Base-by-base conservation (phyloP, 2,329 filamentous ascomycete genomes). In the Emydomyces testavorans region DNA sequence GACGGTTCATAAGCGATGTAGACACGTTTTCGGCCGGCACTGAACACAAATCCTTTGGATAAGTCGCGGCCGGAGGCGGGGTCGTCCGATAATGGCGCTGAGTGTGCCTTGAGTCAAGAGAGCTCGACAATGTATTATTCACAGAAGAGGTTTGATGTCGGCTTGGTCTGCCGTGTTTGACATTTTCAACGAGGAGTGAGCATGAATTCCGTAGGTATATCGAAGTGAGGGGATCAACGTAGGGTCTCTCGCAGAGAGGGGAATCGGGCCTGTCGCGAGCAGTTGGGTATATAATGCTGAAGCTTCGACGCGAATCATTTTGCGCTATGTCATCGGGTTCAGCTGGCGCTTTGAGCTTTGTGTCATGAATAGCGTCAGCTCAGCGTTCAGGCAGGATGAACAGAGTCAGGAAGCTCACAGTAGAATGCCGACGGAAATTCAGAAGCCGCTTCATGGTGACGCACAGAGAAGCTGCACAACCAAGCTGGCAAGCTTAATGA, bases 161-260 rank as follows among this genome's bases (percentile, higher is more conserved):
- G 6, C 16, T 34, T 5, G 15, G 18, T 16, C 34, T 46, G 32
- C 32, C 6, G 24, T 34, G 28, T 21, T 45, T 45, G 34, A 44
- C 47, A n/a, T 32, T 45, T 13, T 44, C 29, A 32, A 44, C 47
- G 26, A 44, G 47, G 11, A 34, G 35, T 3, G 45, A 47, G 8
- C 43, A 50, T 35, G 51, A 36, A n/a, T 50, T 38, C 24, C 51
- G 48, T 6, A 53, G 45, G 23, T 34, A 43, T 1, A 49, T 35
- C 8, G 38, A 21, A 26, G 50, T 52, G n/a, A 47, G 36, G 15
- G 50, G 50, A 21, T 52, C 50, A 24, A 52, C 32, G 10, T 49
- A 39, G 5, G 26, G 50, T 35, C 36, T 29, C 8, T 46, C 41
- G 10, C 26, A 38, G 31, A 26, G 4, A 21, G 46, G 40, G 2